Conservation (phyloP, 257 asterid genomes). For the Thymus quinquecostatus region DNA sequence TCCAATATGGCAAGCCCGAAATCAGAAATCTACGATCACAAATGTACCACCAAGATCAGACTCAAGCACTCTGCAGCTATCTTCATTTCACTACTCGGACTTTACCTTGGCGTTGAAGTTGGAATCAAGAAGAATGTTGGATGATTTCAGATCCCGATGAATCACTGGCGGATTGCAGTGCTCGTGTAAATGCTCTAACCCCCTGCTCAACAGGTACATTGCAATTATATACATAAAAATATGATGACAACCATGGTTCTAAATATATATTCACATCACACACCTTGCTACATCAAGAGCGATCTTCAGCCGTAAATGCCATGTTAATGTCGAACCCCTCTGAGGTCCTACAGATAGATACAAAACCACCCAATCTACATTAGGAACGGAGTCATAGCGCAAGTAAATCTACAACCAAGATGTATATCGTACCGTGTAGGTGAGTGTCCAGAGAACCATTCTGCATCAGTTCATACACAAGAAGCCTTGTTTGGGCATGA, state of each 20-base stretch:
- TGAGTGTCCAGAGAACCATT: conserved; percentile 75
- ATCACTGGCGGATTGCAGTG: conserved; percentile 73
- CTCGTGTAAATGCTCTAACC: conserved; percentile 72
- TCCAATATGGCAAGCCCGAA: conserved; percentile 70
- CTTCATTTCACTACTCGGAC: too few species aligned
- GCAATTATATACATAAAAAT: conserved; percentile 3
- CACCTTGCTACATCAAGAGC: conserved; percentile 82
- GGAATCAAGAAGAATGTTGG: conserved; percentile 79
- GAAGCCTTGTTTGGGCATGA: conserved; percentile 63
- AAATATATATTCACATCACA: conserved; percentile 1
- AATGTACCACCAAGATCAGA: too few species aligned
- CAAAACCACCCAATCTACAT: too few species aligned
- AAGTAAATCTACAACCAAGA: too few species aligned
- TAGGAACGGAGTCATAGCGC: too few species aligned
- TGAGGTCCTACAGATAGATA: conserved; percentile 33
- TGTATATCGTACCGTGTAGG: conserved; percentile 55
- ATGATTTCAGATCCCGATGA: conserved; percentile 84
- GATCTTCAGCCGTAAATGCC: conserved; percentile 67
- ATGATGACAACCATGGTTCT: background rate
- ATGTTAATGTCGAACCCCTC: conserved; percentile 63
- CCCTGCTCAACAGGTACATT: conserved; percentile 52
- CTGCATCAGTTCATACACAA: conserved; percentile 68
- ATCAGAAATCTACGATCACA: conserved; percentile 57
- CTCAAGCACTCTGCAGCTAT: too few species aligned
- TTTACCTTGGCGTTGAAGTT: conserved; percentile 77